Evolutionary conservation across 2,329 filamentous ascomycete genomes (phyloP).

Genomic region (Colletotrichum filicis): DNA sequence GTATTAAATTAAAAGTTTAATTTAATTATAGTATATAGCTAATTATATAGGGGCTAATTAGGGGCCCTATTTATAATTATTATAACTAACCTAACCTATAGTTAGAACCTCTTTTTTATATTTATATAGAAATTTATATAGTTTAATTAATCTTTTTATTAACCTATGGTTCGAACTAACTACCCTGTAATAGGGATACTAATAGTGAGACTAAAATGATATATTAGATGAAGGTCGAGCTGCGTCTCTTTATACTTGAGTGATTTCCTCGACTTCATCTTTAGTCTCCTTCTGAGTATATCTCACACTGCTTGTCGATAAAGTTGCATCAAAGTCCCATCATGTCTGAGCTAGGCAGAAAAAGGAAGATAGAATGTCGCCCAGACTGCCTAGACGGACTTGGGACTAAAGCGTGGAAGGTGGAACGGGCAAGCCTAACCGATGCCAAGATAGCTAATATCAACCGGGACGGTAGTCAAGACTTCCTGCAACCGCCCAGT

Average conservation of each 20-base stretch:
- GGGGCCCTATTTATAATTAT: no score
- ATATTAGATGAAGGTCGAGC: background rate
- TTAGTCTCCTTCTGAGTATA: background rate
- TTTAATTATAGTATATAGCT: no score
- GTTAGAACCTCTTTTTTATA: no score
- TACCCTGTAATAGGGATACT: no score
- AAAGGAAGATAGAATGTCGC: conserved; percentile 17
- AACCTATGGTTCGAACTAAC: no score
- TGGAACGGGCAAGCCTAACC: background rate
- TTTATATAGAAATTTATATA: no score
- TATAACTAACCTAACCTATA: no score
- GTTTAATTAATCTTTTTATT: no score
- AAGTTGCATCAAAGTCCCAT: background rate
- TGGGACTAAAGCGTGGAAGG: background rate
- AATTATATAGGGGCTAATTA: no score
- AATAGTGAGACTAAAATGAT: background rate
- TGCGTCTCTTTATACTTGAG: conserved; percentile 7
- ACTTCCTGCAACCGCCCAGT: background rate
- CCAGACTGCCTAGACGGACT: conserved; percentile 12
- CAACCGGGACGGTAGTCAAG: conserved; percentile 13
- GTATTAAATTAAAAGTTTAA: no score
- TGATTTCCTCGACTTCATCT: background rate
- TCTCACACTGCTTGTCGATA: background rate
- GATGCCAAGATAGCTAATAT: conserved; percentile 18
- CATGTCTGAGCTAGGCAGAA: conserved; percentile 6